A percentile compares a stretch with the other conserved stretches of the same genome.
Evolutionary conservation across 2,329 filamentous ascomycete species (phyloP).

Genomic region (Thelonectria rubi): DNA sequence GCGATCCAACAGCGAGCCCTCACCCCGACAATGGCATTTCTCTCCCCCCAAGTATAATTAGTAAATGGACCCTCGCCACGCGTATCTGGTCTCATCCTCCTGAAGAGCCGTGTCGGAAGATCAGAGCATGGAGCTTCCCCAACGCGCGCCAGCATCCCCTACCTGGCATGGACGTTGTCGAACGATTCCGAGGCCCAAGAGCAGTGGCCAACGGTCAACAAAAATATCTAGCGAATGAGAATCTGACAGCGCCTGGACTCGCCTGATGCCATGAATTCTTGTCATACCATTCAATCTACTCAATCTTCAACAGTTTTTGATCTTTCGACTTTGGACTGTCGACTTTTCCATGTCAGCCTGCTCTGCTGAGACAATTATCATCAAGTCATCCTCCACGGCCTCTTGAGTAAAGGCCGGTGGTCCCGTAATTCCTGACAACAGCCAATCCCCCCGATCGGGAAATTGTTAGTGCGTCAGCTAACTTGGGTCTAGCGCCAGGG

Average conservation of each 20-base stretch:
- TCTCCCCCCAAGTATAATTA: background rate
- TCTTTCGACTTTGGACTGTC: slow-evolving; percentile 2
- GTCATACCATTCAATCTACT: slow-evolving; percentile 10
- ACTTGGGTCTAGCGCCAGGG: slow-evolving; percentile 37
- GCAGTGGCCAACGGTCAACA: slow-evolving; percentile 34
- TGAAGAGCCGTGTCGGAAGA: slow-evolving; percentile 23
- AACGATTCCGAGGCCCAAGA: slow-evolving; percentile 34
- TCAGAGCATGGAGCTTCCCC: slow-evolving; percentile 35
- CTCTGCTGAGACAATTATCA: background rate
- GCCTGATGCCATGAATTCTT: slow-evolving; percentile 17
- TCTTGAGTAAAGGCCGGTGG: background rate
- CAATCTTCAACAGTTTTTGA: slow-evolving; percentile 6
- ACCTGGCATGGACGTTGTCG: slow-evolving; percentile 25
- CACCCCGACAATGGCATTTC: slow-evolving; percentile 1
- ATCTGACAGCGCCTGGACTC: slow-evolving; percentile 15
- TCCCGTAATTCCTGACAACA: background rate
- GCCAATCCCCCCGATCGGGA: slow-evolving; percentile 10
- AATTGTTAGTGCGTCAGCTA: slow-evolving; percentile 34
- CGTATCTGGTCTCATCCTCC: slow-evolving; percentile 17
- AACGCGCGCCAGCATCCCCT: slow-evolving; percentile 26
- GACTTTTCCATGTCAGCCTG: too few relatives aligned
- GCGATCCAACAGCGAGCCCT: background rate
- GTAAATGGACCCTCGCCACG: slow-evolving; percentile 12
- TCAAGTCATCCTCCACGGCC: background rate
- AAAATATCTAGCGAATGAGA: slow-evolving; percentile 29